phyloP scores from a whole-genome alignment of 192 early-diverging fungal species.

The Entomortierella chlamydospora region DNA sequence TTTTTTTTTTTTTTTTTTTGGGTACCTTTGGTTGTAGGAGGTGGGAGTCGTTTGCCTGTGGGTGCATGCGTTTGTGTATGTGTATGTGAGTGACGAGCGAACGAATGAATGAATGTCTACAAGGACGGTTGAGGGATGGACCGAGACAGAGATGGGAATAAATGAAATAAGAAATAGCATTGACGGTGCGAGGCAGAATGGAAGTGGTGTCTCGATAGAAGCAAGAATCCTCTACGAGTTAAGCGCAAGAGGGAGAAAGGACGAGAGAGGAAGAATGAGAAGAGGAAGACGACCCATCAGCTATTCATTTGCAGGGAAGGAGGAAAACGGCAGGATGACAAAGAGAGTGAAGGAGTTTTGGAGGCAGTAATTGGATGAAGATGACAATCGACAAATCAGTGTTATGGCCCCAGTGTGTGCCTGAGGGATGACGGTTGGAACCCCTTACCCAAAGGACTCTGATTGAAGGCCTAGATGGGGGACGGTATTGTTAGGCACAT shows the following conservation, averaged over 20 bases:
- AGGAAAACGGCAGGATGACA: not conserved
- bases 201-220: not conserved
- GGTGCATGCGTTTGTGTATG: too few species aligned
- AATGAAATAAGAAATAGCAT: not conserved
- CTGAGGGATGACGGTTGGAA: too few species aligned
- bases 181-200: not conserved
- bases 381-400: too few species aligned
- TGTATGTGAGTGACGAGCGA: too few species aligned
- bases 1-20: not conserved
- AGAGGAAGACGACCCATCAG: too few species aligned
- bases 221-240: not conserved
- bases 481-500: too few species aligned
- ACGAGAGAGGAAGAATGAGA: constrained; percentile 2
- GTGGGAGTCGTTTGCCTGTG: too few species aligned
- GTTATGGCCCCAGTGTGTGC: too few species aligned
- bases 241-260: not conserved
- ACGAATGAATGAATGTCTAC: constrained; percentile 25
- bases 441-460: too few species aligned
- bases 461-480: too few species aligned
- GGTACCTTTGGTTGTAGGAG: not conserved
- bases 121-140: constrained; percentile 1
- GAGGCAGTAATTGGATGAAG: too few species aligned
- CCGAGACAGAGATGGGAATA: not conserved
- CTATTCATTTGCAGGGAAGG: too few species aligned
- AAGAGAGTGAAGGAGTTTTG: constrained; percentile 2